Conservation (phyloP, 192 early-diverging fungal genomes). For the Funneliformis mosseae region DNA sequence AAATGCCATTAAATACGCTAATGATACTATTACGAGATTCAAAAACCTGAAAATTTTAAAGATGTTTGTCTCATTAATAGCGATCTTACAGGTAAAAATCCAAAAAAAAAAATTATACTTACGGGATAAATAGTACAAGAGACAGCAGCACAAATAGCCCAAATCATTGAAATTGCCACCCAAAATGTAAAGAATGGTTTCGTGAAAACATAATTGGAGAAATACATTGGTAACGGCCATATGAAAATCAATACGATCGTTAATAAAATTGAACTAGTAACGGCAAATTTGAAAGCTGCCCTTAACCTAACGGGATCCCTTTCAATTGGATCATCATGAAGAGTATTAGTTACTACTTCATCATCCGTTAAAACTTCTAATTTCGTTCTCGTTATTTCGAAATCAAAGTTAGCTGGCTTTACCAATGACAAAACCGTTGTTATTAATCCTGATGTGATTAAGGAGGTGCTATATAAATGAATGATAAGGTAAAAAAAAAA, state of each 20-base stretch:
- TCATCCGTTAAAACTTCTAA: constrained; percentile 25
- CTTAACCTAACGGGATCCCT: constrained; percentile 41
- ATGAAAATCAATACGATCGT: constrained; percentile 63
- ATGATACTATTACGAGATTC: too few relatives aligned
- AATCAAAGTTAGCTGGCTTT: constrained; percentile 1
- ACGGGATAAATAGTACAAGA: constrained; percentile 65
- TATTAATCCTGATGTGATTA: constrained; percentile 43
- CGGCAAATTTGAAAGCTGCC: constrained; percentile 64
- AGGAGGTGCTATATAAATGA: constrained; percentile 16
- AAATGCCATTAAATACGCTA: too few relatives aligned
- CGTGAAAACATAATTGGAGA: constrained; percentile 63
- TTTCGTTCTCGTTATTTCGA: constrained; percentile 20
- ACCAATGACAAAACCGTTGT: constrained; percentile 32
- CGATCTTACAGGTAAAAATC: too few relatives aligned
- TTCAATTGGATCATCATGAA: constrained; percentile 35
- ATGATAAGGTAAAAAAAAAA: too few relatives aligned
- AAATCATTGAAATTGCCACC: constrained; percentile 65
- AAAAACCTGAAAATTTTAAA: too few relatives aligned
- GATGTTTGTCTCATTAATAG: too few relatives aligned
- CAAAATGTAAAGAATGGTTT: constrained; percentile 70
- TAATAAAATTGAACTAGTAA: constrained; percentile 51
- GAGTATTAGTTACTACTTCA: constrained; percentile 44
- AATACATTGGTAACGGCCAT: constrained; percentile 75
- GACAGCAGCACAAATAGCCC: constrained; percentile 57
- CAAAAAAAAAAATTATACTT: not conserved